Conservation (phyloP, 306 rosid genomes). For the Styphnolobium japonicum region DNA sequence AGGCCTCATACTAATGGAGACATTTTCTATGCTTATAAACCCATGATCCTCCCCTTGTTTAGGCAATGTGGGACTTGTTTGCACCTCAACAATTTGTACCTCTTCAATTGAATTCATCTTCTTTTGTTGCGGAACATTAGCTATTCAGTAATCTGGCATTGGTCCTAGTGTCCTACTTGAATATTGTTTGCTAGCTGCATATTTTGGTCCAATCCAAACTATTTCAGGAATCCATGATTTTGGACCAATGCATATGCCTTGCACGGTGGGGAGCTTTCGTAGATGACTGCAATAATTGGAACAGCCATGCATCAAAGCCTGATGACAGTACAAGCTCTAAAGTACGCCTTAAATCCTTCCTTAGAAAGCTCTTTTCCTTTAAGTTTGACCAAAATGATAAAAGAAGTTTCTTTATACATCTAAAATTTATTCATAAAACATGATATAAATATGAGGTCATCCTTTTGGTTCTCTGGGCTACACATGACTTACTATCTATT, state of each 20-base stretch:
- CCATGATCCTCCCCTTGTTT: no score
- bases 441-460: neutral
- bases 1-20: no score
- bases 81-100: no score
- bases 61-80: no score
- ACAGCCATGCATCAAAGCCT: constrained; percentile 30
- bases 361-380: neutral
- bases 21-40: no score
- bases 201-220: constrained; percentile 17
- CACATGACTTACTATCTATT: neutral
- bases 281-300: constrained; percentile 55
- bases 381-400: neutral
- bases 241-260: constrained; percentile 66
- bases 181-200: constrained; percentile 11
- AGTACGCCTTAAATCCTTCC: constrained; percentile 38
- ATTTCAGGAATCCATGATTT: constrained; percentile 74
- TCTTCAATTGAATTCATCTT: neutral
- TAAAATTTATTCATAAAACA: neutral
- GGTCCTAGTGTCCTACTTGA: neutral
- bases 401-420: neutral
- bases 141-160: neutral
- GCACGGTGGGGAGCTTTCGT: constrained; percentile 54
- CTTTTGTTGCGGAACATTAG: constrained; percentile 2
- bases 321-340: constrained; percentile 38
- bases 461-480: neutral